These are phyloP conservation scores for Backusella tuberculispora DNA, from an alignment of 192 early-diverging fungal genomes.

Conservation along the genomic window DNA sequence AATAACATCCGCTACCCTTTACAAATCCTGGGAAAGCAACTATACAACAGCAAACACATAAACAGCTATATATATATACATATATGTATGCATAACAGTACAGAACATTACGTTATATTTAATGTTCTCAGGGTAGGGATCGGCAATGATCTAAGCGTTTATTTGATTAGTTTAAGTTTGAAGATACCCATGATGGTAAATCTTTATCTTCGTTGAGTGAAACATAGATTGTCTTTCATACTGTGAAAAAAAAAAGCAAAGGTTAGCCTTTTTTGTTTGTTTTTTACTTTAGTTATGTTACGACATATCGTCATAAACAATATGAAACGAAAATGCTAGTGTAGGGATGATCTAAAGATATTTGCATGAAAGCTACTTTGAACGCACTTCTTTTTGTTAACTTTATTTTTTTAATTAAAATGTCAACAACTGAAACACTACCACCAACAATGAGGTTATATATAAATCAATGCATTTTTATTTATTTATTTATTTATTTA, in stretches of 20 bases:
- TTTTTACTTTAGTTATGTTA: not conserved
- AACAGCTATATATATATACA: too few relatives aligned
- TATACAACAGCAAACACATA: too few relatives aligned
- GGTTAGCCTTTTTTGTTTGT: not conserved
- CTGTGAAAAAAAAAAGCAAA: not conserved
- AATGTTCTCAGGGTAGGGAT: not conserved
- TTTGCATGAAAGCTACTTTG: not conserved
- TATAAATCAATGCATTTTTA: not conserved
- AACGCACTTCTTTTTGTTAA: not conserved
- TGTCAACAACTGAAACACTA: not conserved
- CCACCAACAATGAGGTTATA: not conserved
- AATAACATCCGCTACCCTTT: too few relatives aligned
- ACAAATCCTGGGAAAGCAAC: too few relatives aligned
- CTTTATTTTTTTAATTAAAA: slow-evolving; percentile 6
- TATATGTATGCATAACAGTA: too few relatives aligned
- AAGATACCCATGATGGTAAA: slow-evolving; percentile 2
- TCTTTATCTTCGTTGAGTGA: not conserved
- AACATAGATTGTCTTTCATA: not conserved
- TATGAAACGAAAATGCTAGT: too few relatives aligned
- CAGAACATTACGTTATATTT: not conserved
- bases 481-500: slow-evolving; percentile 1
- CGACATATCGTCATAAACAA: not conserved
- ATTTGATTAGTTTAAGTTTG: slow-evolving; percentile 6
- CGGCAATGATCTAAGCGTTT: not conserved
- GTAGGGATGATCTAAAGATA: too few relatives aligned